Evolutionary conservation across 1,284 basidiomycete genomes (phyloP).

Genomic region (Melampsora medusae): DNA sequence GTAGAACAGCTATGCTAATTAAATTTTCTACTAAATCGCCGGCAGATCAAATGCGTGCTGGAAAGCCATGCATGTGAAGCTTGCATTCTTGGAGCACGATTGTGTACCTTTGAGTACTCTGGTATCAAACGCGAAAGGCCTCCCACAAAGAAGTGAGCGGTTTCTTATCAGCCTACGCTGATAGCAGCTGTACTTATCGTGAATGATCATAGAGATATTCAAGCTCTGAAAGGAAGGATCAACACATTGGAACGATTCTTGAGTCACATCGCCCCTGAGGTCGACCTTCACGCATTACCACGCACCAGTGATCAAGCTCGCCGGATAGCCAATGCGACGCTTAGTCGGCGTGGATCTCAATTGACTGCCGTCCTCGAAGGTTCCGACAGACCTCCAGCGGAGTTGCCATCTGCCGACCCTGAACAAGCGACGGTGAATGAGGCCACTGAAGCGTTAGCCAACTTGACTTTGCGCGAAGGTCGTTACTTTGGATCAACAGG

Average conservation of each 20-base stretch:
- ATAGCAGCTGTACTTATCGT: neutral
- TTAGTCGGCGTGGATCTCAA: neutral
- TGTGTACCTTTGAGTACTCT: conserved; percentile 37
- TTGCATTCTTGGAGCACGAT: conserved; percentile 15
- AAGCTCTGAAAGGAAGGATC: conserved; percentile 18
- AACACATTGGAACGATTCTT: conserved; percentile 23
- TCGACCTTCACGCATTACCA: conserved; percentile 23
- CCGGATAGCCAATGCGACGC: conserved; percentile 19
- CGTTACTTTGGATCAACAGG: neutral
- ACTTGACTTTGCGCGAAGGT: neutral
- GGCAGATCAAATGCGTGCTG: conserved; percentile 35
- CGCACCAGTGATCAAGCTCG: conserved; percentile 32
- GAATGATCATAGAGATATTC: conserved; percentile 17
- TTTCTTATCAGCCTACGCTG: neutral
- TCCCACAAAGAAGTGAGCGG: conserved; percentile 20
- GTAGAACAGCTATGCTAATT: neutral
- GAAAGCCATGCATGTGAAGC: conserved; percentile 25
- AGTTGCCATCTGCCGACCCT: neutral
- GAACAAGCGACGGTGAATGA: neutral
- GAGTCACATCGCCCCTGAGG: conserved; percentile 9
- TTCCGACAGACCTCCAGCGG: neutral
- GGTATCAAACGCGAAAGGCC: conserved; percentile 32
- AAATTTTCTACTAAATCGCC: neutral
- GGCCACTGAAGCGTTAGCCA: neutral
- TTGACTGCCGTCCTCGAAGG: neutral